Conservation (phyloP, 495 filamentous ascomycete genomes). For the Hypoxylon cercidicola region DNA sequence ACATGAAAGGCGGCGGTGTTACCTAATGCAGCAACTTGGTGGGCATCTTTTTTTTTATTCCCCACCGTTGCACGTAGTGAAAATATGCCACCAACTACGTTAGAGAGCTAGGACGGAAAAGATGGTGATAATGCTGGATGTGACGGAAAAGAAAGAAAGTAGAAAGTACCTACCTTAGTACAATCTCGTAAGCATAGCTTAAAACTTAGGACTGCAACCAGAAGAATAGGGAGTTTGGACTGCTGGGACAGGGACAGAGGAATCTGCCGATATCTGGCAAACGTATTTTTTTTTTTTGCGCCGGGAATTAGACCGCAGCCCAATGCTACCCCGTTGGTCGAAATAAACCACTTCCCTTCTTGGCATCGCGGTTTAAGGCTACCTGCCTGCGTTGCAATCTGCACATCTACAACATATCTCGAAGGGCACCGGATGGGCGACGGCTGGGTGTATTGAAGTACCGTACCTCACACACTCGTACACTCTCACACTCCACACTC, state of each 20-base stretch:
- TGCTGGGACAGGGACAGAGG: neutral
- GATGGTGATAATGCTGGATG: conserved; percentile 19
- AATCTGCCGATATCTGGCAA: conserved; percentile 37
- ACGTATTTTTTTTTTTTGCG: conserved; percentile 33
- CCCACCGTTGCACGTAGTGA: conserved; percentile 1
- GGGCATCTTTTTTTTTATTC: conserved; percentile 8
- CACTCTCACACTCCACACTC: too few relatives aligned
- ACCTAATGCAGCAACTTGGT: conserved; percentile 38
- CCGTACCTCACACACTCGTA: too few relatives aligned
- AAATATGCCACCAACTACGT: conserved; percentile 2
- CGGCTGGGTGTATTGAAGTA: too few relatives aligned
- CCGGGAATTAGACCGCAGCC: conserved; percentile 44
- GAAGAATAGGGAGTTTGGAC: too few relatives aligned
- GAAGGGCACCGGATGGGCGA: too few relatives aligned
- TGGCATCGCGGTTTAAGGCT: conserved; percentile 41
- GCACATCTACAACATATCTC: too few relatives aligned
- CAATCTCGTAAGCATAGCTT: neutral
- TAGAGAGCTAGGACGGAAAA: too few relatives aligned
- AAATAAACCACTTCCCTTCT: conserved; percentile 25
- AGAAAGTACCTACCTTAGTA: conserved; percentile 11
- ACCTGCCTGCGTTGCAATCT: conserved; percentile 27
- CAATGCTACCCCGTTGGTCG: conserved; percentile 29
- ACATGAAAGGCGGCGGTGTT: conserved; percentile 36
- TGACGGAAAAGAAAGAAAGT: conserved; percentile 26
- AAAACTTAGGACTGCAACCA: too few relatives aligned